Evolutionary conservation across 2,329 filamentous ascomycete genomes (phyloP), one percentile per base, ranked within the genome.

Genomic region (Colletotrichum sp.): DNA sequence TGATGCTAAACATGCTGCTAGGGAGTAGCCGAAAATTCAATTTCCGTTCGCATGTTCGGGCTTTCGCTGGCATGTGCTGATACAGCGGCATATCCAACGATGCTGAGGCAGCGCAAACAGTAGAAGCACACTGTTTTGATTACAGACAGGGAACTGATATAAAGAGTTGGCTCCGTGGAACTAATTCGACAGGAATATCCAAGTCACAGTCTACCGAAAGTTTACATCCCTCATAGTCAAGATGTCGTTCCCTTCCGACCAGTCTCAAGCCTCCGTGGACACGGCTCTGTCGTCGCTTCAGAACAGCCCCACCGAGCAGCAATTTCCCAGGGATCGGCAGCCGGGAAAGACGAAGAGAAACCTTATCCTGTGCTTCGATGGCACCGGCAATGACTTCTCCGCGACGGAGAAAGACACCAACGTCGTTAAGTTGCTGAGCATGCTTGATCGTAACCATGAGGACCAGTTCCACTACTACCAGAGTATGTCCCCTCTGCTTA

Each of bases 391-490:
- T 72, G 83, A 82, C 0, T 88, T 87, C 76, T 85, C 79, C 24
- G 86, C 86, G 8, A 84, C 85, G 24, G 85, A 86, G 72, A 82
- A 84, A 4, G 89, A 90, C 78, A 90, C 88, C 21, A 91, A 90
- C 71, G 87, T 91, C 2, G 86, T 90, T 61, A 90, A 90, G 79
- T 81, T 91, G 6, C 82, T 87, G 62, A 82, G 81, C 64, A 87
- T 86, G 81, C 78, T 90, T 21, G 87, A 90, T 62, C 84, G 87
- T n/a, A 83, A 85, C 61, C 78, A 84, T 38, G 83, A 84, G 3
- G 76, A 82, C 28, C 87, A 89, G 67, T 87, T 83, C 55, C 87
- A 89, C 70, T 89, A 89, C 75, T 89, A 89, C 67, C 88, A 89
- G 68, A 85, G 86, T 87, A 55, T 79, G 82, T 82, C 6, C 30